A percentile compares a stretch with the other conserved stretches of the same genome.
Conservation (phyloP, 805 yeast genomes). For the Dipodascus geniculatus region DNA sequence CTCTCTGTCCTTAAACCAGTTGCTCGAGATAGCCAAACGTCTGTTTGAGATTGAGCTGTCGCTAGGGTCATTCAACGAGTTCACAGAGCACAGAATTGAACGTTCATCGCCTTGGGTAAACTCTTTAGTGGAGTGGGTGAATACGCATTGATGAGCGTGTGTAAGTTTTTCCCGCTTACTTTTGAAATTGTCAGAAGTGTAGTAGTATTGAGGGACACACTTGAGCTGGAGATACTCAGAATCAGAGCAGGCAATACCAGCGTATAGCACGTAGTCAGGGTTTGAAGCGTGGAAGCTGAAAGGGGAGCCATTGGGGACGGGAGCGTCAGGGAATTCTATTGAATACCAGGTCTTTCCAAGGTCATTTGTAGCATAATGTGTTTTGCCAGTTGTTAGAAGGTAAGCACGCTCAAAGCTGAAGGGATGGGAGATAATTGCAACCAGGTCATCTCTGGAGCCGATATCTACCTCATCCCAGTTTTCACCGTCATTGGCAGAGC, state of each 20-base stretch:
- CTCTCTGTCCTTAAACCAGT: slow-evolving; percentile 32
- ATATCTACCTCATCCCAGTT: slow-evolving; percentile 29
- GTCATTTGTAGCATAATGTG: slow-evolving; percentile 31
- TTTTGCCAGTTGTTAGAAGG: slow-evolving; percentile 24
- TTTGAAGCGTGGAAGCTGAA: slow-evolving; percentile 31
- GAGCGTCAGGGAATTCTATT: slow-evolving; percentile 23
- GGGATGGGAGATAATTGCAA: slow-evolving; percentile 29
- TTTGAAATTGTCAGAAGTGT: slow-evolving; percentile 37
- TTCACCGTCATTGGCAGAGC: slow-evolving; percentile 38
- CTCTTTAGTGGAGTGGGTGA: slow-evolving; percentile 19
- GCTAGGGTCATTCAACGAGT: slow-evolving; percentile 21
- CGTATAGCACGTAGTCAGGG: slow-evolving; percentile 28
- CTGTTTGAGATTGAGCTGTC: slow-evolving; percentile 28
- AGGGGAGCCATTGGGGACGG: slow-evolving; percentile 18
- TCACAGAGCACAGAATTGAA: slow-evolving; percentile 34
- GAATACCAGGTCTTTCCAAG: slow-evolving; percentile 32
- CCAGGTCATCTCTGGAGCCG: not conserved
- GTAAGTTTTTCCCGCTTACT: slow-evolving; percentile 20
- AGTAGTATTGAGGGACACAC: slow-evolving; percentile 31
- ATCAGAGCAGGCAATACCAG: slow-evolving; percentile 28
- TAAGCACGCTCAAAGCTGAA: slow-evolving; percentile 29
- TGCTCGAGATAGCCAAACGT: slow-evolving; percentile 30
- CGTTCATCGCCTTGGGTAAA: slow-evolving; percentile 19
- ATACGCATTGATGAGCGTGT: slow-evolving; percentile 22
- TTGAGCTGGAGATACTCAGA: slow-evolving; percentile 13